A percentile compares a stretch with the other conserved stretches of the same genome.
phyloP scores from a whole-genome alignment of 371 early-diverging fungal species.

The Mucor circinelloides region DNA sequence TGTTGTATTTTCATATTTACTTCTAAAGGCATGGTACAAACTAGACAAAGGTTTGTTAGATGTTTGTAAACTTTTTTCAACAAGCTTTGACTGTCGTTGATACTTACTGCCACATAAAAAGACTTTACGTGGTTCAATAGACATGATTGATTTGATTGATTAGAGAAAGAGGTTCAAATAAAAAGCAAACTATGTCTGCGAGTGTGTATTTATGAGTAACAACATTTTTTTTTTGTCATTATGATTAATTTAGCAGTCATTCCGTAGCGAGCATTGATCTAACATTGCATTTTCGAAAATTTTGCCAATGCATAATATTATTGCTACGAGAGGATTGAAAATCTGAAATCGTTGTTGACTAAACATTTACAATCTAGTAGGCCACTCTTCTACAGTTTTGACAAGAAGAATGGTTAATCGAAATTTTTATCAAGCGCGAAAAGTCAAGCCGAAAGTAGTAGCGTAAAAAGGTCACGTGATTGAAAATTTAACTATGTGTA shows the following conservation, averaged over 20 bases:
- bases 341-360: too few relatives aligned
- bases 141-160: slow-evolving; percentile 3
- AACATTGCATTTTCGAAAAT: not conserved
- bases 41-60: slow-evolving; percentile 23
- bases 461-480: too few relatives aligned
- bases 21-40: slow-evolving; percentile 63
- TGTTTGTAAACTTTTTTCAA: not conserved
- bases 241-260: not conserved
- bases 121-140: slow-evolving; percentile 37
- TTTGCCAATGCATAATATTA: not conserved
- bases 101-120: slow-evolving; percentile 54
- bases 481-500: too few relatives aligned
- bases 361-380: too few relatives aligned
- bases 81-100: not conserved
- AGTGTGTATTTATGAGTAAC: not conserved
- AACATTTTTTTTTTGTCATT: not conserved
- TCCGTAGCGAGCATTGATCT: not conserved
- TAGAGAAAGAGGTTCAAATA: not conserved
- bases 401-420: too few relatives aligned
- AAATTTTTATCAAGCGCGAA: too few relatives aligned
- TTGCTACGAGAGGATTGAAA: too few relatives aligned
- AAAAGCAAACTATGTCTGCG: not conserved
- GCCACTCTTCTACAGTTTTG: too few relatives aligned
- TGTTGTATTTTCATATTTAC: slow-evolving; percentile 28
- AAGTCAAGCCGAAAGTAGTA: too few relatives aligned